Evolutionary conservation across 257 asterid genomes (phyloP).

Genomic region (Solanum clarkiae): DNA sequence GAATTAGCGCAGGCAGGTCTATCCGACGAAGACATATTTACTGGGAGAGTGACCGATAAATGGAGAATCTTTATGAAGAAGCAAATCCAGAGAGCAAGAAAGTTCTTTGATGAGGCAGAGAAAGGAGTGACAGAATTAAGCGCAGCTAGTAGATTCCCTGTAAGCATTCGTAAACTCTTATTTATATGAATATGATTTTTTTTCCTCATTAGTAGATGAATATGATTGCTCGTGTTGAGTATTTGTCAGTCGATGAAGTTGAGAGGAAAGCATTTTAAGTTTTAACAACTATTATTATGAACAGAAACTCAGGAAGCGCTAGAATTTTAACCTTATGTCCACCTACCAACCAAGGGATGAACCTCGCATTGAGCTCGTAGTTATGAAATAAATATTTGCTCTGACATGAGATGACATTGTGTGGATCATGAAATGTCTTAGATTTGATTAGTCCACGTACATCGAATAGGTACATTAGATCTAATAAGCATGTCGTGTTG

Average conservation of each 20-base stretch:
- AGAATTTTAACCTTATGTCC: neutral
- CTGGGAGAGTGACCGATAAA: constrained; percentile 78
- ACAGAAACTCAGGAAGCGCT: too few species aligned
- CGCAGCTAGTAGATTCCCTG: constrained; percentile 96
- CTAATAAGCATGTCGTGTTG: neutral
- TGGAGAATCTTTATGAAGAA: constrained; percentile 91
- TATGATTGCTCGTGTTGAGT: neutral
- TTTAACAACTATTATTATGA: neutral
- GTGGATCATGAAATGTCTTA: neutral
- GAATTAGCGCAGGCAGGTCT: constrained; percentile 90
- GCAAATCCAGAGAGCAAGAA: constrained; percentile 81
- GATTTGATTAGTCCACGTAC: neutral
- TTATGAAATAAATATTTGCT: neutral
- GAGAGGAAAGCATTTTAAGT: neutral
- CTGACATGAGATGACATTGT: neutral
- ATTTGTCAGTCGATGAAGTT: neutral
- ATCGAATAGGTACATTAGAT: neutral
- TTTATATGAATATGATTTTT: neutral
- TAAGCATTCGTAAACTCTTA: constrained; percentile 18
- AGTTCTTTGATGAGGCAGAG: constrained; percentile 88
- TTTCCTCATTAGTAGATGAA: neutral
- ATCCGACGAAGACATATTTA: constrained; percentile 72
- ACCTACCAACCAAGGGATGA: neutral
- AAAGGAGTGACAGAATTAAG: constrained; percentile 70
- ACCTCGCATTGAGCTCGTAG: neutral